phyloP scores from a whole-genome alignment of 2,329 filamentous ascomycete genomes.

The Exophiala calicioides region DNA sequence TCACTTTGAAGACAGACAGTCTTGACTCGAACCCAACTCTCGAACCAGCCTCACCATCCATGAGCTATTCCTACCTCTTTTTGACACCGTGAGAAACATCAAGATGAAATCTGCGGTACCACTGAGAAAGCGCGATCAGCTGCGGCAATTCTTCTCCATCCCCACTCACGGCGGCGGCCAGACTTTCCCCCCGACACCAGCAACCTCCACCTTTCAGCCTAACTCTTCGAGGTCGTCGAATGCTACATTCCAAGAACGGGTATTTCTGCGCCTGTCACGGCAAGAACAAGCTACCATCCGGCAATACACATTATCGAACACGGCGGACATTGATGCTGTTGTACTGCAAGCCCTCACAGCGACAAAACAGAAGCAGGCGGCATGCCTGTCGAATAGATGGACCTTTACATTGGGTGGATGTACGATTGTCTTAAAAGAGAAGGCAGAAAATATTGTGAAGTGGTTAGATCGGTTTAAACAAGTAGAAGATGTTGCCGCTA shows the following conservation, averaged over 20 bases:
- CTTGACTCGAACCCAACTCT: conserved; percentile 1
- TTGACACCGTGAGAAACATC: background rate
- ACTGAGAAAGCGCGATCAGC: conserved; percentile 1
- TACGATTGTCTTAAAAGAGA: conserved; percentile 1
- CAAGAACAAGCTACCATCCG: conserved; percentile 4
- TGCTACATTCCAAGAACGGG: conserved; percentile 4
- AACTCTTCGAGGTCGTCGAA: conserved; percentile 2
- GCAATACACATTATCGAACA: conserved; percentile 2
- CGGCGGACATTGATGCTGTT: conserved; percentile 1
- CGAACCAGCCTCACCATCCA: background rate
- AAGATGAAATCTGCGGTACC: background rate
- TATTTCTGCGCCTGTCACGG: background rate
- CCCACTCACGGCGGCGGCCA: background rate
- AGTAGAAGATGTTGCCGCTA: conserved; percentile 1
- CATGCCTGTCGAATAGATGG: conserved; percentile 3
- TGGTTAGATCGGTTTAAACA: conserved; percentile 5
- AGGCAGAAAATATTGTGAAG: conserved; percentile 5
- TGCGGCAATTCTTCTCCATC: background rate
- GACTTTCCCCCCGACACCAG: background rate
- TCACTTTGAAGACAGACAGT: conserved; percentile 2
- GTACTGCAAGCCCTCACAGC: conserved; percentile 3
- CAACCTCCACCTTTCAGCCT: background rate
- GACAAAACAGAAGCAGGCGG: conserved; percentile 2
- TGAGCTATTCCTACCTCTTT: background rate
- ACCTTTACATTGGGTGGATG: background rate